A percentile compares a stretch with the other conserved stretches of the same genome.
Evolutionary conservation across 2,329 filamentous ascomycete genomes (phyloP).

Genomic region (Orbilia blumenaviensis): DNA sequence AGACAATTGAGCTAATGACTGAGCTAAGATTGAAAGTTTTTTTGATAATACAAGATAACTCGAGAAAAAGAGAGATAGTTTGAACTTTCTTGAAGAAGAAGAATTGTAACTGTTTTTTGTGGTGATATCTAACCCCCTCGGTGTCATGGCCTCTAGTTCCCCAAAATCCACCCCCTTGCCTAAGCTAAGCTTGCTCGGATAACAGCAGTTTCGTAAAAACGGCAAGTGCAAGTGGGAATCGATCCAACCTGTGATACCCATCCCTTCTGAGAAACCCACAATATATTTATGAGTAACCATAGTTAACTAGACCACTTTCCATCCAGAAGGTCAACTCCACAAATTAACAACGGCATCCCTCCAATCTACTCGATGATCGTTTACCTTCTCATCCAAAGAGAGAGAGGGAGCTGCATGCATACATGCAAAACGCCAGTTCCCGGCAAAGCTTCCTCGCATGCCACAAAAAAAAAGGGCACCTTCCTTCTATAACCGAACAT

Average conservation of each 20-base stretch:
- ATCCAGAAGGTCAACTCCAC: slow-evolving; percentile 20
- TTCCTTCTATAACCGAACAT: slow-evolving; percentile 28
- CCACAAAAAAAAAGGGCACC: too few species aligned
- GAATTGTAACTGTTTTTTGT: background rate
- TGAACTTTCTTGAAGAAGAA: too few species aligned
- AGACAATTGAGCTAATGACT: too few species aligned
- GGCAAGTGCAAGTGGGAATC: slow-evolving; percentile 18
- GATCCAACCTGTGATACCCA: background rate
- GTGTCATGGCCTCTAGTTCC: too few species aligned
- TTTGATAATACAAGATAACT: too few species aligned
- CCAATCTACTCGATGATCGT: background rate
- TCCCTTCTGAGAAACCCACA: background rate
- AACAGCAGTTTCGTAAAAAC: background rate
- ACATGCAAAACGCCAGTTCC: too few species aligned
- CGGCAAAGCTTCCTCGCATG: background rate
- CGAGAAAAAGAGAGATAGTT: too few species aligned
- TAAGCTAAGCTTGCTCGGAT: background rate
- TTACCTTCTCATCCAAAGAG: background rate
- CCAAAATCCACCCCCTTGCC: too few species aligned
- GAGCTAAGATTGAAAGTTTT: too few species aligned
- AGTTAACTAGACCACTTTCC: too few species aligned
- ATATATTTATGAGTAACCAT: slow-evolving; percentile 6
- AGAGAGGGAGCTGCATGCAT: too few species aligned
- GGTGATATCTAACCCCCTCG: background rate
- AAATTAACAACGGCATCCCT: slow-evolving; percentile 20